phyloP scores from a whole-genome alignment of 495 filamentous ascomycete genomes.

The Cercophora scortea region DNA sequence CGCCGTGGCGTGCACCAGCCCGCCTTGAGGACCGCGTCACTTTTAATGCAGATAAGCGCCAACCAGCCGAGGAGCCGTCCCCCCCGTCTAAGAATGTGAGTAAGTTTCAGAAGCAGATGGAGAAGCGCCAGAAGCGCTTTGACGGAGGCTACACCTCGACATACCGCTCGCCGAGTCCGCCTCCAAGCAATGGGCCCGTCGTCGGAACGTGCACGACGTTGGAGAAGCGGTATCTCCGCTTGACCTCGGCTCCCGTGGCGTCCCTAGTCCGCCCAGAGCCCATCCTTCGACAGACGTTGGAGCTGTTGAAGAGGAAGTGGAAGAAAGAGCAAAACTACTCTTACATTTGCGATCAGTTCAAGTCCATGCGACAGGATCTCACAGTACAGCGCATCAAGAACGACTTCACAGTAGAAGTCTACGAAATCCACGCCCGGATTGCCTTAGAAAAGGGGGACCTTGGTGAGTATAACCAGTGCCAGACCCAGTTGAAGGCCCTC shows the following conservation, averaged over 20 bases:
- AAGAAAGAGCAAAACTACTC: slow-evolving; percentile 85
- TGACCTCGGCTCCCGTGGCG: slow-evolving; percentile 83
- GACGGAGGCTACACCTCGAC: slow-evolving; percentile 58
- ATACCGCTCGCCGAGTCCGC: slow-evolving; percentile 53
- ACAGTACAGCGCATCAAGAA: slow-evolving; percentile 96
- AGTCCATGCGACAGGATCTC: slow-evolving; percentile 94
- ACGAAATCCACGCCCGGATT: slow-evolving; percentile 96
- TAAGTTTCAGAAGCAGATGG: slow-evolving; percentile 84
- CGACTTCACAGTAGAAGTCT: slow-evolving; percentile 89
- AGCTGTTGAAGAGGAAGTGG: slow-evolving; percentile 91
- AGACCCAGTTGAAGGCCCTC: slow-evolving; percentile 88
- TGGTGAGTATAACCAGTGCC: slow-evolving; percentile 99
- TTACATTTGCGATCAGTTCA: slow-evolving; percentile 99
- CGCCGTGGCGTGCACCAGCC: slow-evolving; percentile 64
- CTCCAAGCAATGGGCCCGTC: slow-evolving; percentile 64
- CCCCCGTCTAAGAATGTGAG: slow-evolving; percentile 42
- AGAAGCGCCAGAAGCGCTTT: slow-evolving; percentile 83
- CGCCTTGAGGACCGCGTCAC: slow-evolving; percentile 73
- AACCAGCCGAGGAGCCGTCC: slow-evolving; percentile 27
- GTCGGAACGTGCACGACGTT: slow-evolving; percentile 77
- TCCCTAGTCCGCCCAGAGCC: slow-evolving; percentile 78
- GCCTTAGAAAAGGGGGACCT: slow-evolving; percentile 97
- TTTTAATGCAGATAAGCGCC: slow-evolving; percentile 52
- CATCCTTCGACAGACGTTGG: slow-evolving; percentile 74
- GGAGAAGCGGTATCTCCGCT: slow-evolving; percentile 89